phyloP scores from a whole-genome alignment of 495 filamentous ascomycete genomes.

The Penicillium silybi region DNA sequence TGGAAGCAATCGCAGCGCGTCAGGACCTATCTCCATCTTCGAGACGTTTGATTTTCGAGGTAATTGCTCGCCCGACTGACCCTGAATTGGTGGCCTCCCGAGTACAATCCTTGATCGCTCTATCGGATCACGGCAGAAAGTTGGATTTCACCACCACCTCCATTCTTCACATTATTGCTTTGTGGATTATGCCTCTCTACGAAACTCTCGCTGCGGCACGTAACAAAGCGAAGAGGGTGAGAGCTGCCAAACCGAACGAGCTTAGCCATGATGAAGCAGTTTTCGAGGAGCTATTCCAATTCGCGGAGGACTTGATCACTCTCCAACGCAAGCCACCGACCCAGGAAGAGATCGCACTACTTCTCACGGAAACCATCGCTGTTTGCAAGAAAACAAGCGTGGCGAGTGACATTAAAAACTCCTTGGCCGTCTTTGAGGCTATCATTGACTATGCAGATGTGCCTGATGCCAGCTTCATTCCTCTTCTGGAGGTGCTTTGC shows the following conservation, averaged over 20 bases:
- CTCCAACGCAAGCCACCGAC: constrained; percentile 75
- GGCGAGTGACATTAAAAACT: constrained; percentile 68
- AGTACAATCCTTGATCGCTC: constrained; percentile 37
- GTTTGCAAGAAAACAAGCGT: constrained; percentile 75
- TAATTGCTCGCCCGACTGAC: constrained; percentile 33
- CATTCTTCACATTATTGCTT: constrained; percentile 39
- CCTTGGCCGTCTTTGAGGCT: constrained; percentile 72
- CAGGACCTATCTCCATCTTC: constrained; percentile 39
- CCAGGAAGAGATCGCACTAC: constrained; percentile 57
- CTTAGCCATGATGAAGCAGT: constrained; percentile 57
- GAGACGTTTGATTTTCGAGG: constrained; percentile 34
- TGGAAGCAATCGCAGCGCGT: constrained; percentile 39
- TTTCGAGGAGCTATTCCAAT: constrained; percentile 65
- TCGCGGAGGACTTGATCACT: constrained; percentile 75
- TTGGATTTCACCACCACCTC: constrained; percentile 41
- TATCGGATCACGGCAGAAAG: constrained; percentile 46
- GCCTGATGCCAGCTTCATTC: constrained; percentile 60
- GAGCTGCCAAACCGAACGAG: constrained; percentile 42
- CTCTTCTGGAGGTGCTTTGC: constrained; percentile 75
- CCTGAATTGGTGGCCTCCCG: constrained; percentile 40
- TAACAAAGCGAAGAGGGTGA: constrained; percentile 49
- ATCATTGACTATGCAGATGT: constrained; percentile 76
- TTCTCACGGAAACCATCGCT: constrained; percentile 65
- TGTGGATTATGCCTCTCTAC: constrained; percentile 41
- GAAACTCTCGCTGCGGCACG: constrained; percentile 33